Base-by-base conservation (phyloP, 2,329 filamentous ascomycete species). In the Aspergillus fructus region DNA sequence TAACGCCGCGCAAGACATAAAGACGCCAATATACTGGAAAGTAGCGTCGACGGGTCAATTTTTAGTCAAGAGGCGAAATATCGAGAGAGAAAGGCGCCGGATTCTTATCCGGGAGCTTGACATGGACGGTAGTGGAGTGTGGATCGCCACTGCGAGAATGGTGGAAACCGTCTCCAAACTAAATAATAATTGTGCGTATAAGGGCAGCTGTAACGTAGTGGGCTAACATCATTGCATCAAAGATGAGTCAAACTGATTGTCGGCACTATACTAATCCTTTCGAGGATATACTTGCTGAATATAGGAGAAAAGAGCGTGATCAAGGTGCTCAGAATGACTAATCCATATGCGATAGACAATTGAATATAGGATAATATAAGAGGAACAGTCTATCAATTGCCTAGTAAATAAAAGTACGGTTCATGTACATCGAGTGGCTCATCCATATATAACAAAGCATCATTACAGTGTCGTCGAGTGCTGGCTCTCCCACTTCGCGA, bases 401-500 rank as follows among this genome's bases (percentile, higher is more conserved):
- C 34, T 49, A 19, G n/a, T 45, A 43, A 49, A 39, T 19, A 46
- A 56, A 50, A 59, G 42, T 50, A 61, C 21, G 7, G 15, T 24
- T 8, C 48, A 58, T 53, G 37, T 49, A 46, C 17, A 23, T 51
- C 49, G 49, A 55, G 51, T 55, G 42, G 53, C 47, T 55, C 59
- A 54, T 56, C 30, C 37, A 55, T 49, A 49, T 49, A 41, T 30
- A 30, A n/a, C 19, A 17, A 21, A 15, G 21, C 8, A 15, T 56
- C 56, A 52, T 65, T 55, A 62, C n/a, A 49, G 58, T 11, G 52
- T 21, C 12, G 42, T 56, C 41, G 61, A 53, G 49, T 74, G 69
- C 30, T 64, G 59, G 27, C 46, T 63, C 61, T 78, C 73, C 76
- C 76, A 80, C 53, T 75, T 76, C 24, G 68, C 68, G 34, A 81